Evolutionary conservation across 345 rosid genomes (phyloP), one percentile per base, ranked within the genome.

Genomic region (Arabidopsis arenosa): DNA sequence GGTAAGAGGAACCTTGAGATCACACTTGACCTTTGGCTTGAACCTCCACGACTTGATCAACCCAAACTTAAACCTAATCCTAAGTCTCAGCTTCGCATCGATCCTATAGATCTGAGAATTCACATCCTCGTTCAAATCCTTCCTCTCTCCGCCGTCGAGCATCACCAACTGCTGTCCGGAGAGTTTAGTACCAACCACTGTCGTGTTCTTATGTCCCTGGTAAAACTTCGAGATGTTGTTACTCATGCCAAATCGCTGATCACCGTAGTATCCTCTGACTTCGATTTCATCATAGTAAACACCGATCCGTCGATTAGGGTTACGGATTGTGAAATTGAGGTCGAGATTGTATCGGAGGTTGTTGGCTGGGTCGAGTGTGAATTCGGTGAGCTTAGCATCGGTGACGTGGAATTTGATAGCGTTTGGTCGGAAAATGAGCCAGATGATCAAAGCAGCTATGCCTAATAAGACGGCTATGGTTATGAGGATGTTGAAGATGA

Each of bases 161-260:
- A 75, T 1, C 32, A 84, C 49, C 37, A 73, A 0, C 0, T 48
- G 26, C 56, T 79, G 80, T 7, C 96, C 90, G 0, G 7, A 12
- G 18, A 90, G 80, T 2, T 41, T 79, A 21, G 85, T 54, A 8
- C 49, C 78, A 65, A 90, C 72, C 62, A 55, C 57, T 26, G 85
- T 93, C 1, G 97, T 90, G 35, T 78, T 90, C 84, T 93, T 93
- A 75, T 84, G 92, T 0, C 97, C 98, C 53, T 93, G 95, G 37
- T 87, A 93, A 51, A 93, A 89, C 15, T 90, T 83, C 1, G 70
- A 11, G 21, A 83, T 28, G 23, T 35, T 28, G 23, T 35, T 7
- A 0, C 30, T 18, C 6, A 55, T 0, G 0, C 63, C 68, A 4
- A 93, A 71, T 55, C 95, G 75, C 48, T 75, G 73, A 33, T 64